Evolutionary conservation across 2,329 filamentous ascomycete species (phyloP).

Genomic region (Alternaria consortialis): DNA sequence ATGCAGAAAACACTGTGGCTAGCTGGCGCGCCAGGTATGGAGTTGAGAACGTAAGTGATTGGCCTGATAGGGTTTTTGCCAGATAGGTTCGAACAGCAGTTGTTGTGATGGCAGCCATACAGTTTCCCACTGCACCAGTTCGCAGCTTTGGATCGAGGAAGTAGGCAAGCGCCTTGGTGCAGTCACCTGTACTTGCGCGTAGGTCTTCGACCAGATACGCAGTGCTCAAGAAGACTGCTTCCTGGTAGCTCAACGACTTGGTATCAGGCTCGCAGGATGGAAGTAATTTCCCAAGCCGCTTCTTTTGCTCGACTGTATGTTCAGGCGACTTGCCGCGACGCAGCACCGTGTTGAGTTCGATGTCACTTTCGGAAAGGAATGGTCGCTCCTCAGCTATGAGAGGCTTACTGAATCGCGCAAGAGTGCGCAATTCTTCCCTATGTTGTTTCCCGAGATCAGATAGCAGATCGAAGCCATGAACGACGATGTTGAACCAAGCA

Average conservation of each 20-base stretch:
- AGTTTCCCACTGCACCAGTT: slow-evolving; percentile 67
- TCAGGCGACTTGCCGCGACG: slow-evolving; percentile 84
- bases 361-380: slow-evolving; percentile 92
- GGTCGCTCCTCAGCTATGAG: slow-evolving; percentile 88
- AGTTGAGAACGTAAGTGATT: slow-evolving; percentile 82
- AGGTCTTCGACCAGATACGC: slow-evolving; percentile 89
- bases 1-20: slow-evolving; percentile 82
- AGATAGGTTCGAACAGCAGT: slow-evolving; percentile 83
- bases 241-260: slow-evolving; percentile 83
- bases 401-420: slow-evolving; percentile 87
- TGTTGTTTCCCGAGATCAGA: slow-evolving; percentile 78
- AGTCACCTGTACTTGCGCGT: slow-evolving; percentile 85
- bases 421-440: slow-evolving; percentile 77
- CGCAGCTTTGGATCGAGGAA: slow-evolving; percentile 90
- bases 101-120: slow-evolving; percentile 70
- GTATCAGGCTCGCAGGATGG: slow-evolving; percentile 82
- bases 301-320: slow-evolving; percentile 82
- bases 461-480: slow-evolving; percentile 84
- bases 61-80: slow-evolving; percentile 74
- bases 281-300: slow-evolving; percentile 75
- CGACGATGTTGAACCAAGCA: slow-evolving; percentile 97
- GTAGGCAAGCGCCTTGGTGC: slow-evolving; percentile 87
- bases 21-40: slow-evolving; percentile 90
- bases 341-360: slow-evolving; percentile 93
- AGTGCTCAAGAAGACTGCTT: slow-evolving; percentile 90